Evolutionary conservation across 2,329 filamentous ascomycete genomes (phyloP).

Genomic region (Dendrostoma leiphaemia): DNA sequence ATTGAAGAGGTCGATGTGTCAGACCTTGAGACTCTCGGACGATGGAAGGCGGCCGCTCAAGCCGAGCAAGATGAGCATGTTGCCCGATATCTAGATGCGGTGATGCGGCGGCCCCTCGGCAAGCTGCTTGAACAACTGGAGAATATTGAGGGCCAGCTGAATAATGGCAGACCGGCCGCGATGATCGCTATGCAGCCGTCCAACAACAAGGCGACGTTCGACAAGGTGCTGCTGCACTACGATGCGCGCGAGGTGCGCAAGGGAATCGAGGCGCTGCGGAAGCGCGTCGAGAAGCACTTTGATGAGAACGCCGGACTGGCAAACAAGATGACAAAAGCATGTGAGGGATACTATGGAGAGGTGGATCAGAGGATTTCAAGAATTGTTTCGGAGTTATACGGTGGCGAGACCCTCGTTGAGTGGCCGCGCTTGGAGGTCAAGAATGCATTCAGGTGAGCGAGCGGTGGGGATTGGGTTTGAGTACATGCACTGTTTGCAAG

Average conservation of each 20-base stretch:
- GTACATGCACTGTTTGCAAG: neutral
- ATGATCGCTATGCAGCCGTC: constrained; percentile 76
- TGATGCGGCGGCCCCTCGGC: constrained; percentile 84
- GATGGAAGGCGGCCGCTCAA: constrained; percentile 77
- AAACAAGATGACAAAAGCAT: constrained; percentile 56
- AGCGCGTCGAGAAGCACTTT: constrained; percentile 96
- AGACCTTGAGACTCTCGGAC: constrained; percentile 71
- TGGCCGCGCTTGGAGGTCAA: constrained; percentile 65
- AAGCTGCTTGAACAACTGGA: constrained; percentile 91
- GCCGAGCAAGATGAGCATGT: constrained; percentile 84
- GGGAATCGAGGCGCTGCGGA: constrained; percentile 85
- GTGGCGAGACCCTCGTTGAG: constrained; percentile 63
- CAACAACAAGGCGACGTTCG: constrained; percentile 78
- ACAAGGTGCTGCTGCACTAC: constrained; percentile 78
- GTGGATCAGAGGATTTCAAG: constrained; percentile 60
- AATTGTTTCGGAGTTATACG: constrained; percentile 62
- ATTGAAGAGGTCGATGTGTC: constrained; percentile 82
- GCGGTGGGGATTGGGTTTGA: neutral
- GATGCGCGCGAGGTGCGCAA: constrained; percentile 84
- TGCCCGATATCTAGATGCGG: constrained; percentile 79
- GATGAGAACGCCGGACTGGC: constrained; percentile 68
- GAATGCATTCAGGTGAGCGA: constrained; percentile 45
- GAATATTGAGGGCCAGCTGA: constrained; percentile 73
- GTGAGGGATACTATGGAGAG: constrained; percentile 60
- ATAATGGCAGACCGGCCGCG: constrained; percentile 55